These are phyloP conservation scores for Cadophora luteo-olivacea DNA, from an alignment of 2,329 filamentous ascomycete genomes.

Conservation along the genomic window DNA sequence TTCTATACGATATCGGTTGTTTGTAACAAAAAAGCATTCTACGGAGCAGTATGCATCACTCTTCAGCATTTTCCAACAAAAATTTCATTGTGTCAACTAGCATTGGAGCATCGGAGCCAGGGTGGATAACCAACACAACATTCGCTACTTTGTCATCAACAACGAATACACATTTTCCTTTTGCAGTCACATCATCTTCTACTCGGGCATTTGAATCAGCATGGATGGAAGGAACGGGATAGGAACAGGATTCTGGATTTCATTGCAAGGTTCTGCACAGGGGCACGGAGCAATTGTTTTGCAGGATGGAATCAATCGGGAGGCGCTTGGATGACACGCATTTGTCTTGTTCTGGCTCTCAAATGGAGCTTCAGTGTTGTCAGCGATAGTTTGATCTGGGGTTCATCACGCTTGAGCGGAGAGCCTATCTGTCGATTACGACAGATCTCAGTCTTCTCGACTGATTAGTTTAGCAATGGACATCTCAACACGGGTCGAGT, in stretches of 20 bases:
- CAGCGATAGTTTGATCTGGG: constrained; percentile 33
- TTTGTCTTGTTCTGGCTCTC: constrained; percentile 26
- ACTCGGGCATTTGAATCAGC: constrained; percentile 33
- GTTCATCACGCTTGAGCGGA: not conserved
- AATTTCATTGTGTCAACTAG: constrained; percentile 36
- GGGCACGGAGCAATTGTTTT: constrained; percentile 22
- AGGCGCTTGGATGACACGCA: constrained; percentile 30
- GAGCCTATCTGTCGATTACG: not conserved
- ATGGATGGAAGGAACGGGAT: constrained; percentile 31
- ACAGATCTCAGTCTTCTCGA: constrained; percentile 9
- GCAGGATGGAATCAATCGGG: constrained; percentile 12
- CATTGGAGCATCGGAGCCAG: constrained; percentile 35
- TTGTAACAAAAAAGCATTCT: constrained; percentile 43
- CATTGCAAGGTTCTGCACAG: constrained; percentile 17
- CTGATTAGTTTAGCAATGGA: constrained; percentile 21
- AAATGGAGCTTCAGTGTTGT: constrained; percentile 33
- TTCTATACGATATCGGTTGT: constrained; percentile 34
- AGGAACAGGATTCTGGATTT: not conserved
- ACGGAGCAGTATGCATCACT: constrained; percentile 38
- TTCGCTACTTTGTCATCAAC: constrained; percentile 28
- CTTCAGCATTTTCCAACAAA: constrained; percentile 29
- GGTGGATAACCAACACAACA: constrained; percentile 22
- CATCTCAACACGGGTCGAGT: constrained; percentile 19
- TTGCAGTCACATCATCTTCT: constrained; percentile 17
- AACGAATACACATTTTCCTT: constrained; percentile 23